Evolutionary conservation across 495 filamentous ascomycete genomes (phyloP), one percentile per base, ranked within the genome.

Genomic region (Penicillium psychrofluorescens): DNA sequence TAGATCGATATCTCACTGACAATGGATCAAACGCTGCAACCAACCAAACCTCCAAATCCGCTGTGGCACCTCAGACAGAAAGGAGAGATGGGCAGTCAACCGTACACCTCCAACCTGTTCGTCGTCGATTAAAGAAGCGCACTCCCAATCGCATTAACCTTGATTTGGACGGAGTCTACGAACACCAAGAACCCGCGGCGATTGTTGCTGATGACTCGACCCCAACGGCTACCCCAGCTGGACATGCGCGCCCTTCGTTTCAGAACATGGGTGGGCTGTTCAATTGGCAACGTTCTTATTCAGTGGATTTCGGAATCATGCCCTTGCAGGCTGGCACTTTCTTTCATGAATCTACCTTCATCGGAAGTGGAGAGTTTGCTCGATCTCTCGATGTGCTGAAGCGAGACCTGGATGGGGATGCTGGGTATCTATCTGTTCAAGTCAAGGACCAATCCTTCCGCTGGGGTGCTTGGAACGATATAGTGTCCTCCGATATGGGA

Each of bases 261-360:
- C 54, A 51, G 11, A 34, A 31, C 11, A 28, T 36, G 30, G 53
- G 45, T 10, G 53, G 52, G 11, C 73, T 80, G 16, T 71, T 82
- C 38, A 83, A 16, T 73, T 82, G 63, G 50, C 59, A 63, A 42
- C 51, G 54, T 8, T 68, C 70, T 15, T 95, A 94, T 54, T 76
- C 86, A 1, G 70, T 81, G 10, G 79, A 86, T 50, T 95, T 96
- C 46, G 83, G 86, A 40, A 61, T 89, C 28, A 70, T 67, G 34
- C 83, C 88, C 22, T 64, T 95, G 16, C 71, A 68, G 36, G 43
- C 61, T 9, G 86, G 84, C 0, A 83, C 81, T 1, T 92, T 75
- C 60, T 92, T 94, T 51, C 86, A 90, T 51, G 69, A 83, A 51
- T 75, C 63, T 38, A 90, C 88, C 9, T 75, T 94, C 39, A 71